These are phyloP conservation scores for Brassica incana DNA, from an alignment of 345 rosid species.

Conservation along the genomic window DNA sequence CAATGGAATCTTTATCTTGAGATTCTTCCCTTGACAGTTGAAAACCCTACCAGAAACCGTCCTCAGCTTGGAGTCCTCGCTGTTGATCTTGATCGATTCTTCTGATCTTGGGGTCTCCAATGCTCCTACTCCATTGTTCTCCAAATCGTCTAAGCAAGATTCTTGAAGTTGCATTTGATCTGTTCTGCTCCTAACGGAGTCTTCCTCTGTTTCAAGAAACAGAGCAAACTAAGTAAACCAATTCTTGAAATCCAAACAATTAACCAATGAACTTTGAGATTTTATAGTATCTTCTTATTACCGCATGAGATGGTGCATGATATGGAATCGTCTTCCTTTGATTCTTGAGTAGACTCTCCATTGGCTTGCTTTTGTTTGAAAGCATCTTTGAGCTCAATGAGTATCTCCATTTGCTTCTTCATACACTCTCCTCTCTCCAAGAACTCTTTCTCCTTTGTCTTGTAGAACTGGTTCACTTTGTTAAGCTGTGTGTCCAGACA, in stretches of 20 bases:
- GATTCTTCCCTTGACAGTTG: constrained; percentile 73
- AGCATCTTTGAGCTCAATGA: constrained; percentile 64
- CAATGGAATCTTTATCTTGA: constrained; percentile 82
- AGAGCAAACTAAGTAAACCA: constrained; percentile 10
- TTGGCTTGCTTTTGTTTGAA: constrained; percentile 50
- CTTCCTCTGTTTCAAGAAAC: constrained; percentile 57
- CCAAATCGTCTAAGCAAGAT: constrained; percentile 46
- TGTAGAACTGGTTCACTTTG: constrained; percentile 89
- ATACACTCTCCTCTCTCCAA: constrained; percentile 81
- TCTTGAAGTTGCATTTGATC: constrained; percentile 56
- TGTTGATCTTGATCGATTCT: constrained; percentile 47
- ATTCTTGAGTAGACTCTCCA: constrained; percentile 54
- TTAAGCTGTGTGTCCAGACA: constrained; percentile 87
- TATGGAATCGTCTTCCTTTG: constrained; percentile 72
- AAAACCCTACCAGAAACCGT: constrained; percentile 56
- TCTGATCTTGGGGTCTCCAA: constrained; percentile 49
- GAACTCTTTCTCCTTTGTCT: constrained; percentile 82
- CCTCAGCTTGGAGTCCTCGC: constrained; percentile 48
- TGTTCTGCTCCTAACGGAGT: constrained; percentile 57
- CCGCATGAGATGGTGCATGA: constrained; percentile 81
- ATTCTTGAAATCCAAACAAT: neutral
- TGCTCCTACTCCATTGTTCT: constrained; percentile 37
- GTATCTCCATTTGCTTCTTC: constrained; percentile 89
- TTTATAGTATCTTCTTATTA: constrained; percentile 28
- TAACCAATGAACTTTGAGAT: neutral